Conservation (phyloP, 495 filamentous ascomycete species). For the Penicillium crystallinum region DNA sequence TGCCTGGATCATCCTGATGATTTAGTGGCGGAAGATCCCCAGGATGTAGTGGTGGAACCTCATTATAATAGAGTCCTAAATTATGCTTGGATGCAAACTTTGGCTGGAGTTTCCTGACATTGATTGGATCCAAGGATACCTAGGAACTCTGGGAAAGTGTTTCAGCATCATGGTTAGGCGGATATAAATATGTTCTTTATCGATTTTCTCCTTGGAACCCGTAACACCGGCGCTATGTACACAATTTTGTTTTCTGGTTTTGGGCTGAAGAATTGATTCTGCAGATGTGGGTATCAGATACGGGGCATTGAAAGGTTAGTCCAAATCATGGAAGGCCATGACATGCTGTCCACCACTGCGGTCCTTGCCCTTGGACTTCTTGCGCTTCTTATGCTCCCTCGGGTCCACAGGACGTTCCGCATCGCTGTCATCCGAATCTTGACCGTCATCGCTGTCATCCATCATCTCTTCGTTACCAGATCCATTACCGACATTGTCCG, state of each 20-base stretch:
- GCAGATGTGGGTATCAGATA: constrained; percentile 26
- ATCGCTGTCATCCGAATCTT: constrained; percentile 44
- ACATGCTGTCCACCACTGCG: constrained; percentile 51
- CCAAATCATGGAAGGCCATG: constrained; percentile 60
- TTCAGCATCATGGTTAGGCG: not conserved
- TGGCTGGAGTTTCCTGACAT: not conserved
- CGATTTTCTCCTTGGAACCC: not conserved
- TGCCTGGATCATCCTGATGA: no score
- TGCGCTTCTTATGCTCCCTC: constrained; percentile 53
- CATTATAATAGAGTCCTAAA: no score
- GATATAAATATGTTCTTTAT: not conserved
- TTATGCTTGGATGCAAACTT: no score
- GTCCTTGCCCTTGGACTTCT: constrained; percentile 52
- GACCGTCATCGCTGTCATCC: constrained; percentile 41
- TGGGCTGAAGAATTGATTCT: not conserved
- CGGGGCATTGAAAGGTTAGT: constrained; percentile 35
- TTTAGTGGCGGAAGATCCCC: no score
- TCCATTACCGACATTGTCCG: constrained; percentile 30
- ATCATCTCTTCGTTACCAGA: constrained; percentile 30
- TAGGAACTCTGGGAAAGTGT: not conserved
- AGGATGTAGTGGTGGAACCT: no score
- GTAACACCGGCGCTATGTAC: constrained; percentile 9
- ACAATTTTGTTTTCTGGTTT: constrained; percentile 2
- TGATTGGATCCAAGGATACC: not conserved
- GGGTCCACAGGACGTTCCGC: constrained; percentile 27